A percentile compares a stretch with the other conserved stretches of the same genome.
These are phyloP conservation scores for Diutina rugosa DNA, from an alignment of 1,139 yeast genomes.

Conservation along the genomic window DNA sequence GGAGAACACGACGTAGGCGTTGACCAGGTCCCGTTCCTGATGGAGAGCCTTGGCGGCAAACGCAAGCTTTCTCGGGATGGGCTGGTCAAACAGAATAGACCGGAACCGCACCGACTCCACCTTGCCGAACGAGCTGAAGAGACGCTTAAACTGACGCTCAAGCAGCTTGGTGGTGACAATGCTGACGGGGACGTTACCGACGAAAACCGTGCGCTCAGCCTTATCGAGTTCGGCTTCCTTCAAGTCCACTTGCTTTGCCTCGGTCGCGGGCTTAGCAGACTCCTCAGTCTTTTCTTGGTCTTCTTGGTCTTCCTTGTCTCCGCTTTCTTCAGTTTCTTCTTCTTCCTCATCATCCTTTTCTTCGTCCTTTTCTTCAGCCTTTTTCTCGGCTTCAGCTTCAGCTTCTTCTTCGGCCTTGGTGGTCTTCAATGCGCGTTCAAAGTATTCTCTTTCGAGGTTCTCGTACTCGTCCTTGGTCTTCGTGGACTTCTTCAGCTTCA, in stretches of 20 bases:
- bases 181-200: slow-evolving; percentile 60
- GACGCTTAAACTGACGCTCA: slow-evolving; percentile 51
- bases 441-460: slow-evolving; percentile 4
- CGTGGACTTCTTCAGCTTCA: slow-evolving; percentile 11
- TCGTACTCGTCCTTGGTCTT: slow-evolving; percentile 8
- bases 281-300: slow-evolving; percentile 5
- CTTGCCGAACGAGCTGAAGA: slow-evolving; percentile 44
- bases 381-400: slow-evolving; percentile 7
- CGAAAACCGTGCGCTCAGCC: slow-evolving; percentile 80
- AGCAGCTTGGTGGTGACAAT: slow-evolving; percentile 54
- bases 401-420: slow-evolving; percentile 8
- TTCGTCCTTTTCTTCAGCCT: slow-evolving; percentile 12
- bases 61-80: slow-evolving; percentile 86
- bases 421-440: slow-evolving; percentile 4
- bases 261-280: slow-evolving; percentile 6
- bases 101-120: slow-evolving; percentile 77
- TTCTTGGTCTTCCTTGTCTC: slow-evolving; percentile 5
- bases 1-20: slow-evolving; percentile 75
- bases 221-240: slow-evolving; percentile 66
- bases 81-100: slow-evolving; percentile 81
- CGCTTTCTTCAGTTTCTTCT: slow-evolving; percentile 4
- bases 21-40: slow-evolving; percentile 63
- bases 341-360: slow-evolving; percentile 6
- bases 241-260: slow-evolving; percentile 31
- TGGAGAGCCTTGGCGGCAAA: slow-evolving; percentile 74